phyloP scores from a whole-genome alignment of 2,329 filamentous ascomycete species.

The Cercospora beticola region DNA sequence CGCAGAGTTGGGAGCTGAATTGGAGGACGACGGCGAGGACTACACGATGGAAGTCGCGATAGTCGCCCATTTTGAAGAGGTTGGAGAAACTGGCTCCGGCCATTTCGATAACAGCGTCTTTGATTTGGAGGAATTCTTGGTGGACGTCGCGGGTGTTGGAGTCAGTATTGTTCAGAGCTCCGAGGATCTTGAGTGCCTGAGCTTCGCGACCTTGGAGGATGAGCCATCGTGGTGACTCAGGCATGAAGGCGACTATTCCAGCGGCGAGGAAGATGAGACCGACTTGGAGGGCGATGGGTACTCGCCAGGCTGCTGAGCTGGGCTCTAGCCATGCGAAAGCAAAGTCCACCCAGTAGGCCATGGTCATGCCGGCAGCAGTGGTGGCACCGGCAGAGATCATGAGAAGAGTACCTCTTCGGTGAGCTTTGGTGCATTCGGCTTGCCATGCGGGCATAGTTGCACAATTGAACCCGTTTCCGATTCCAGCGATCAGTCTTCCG shows the following conservation, averaged over 20 bases:
- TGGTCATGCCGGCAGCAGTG: conserved; percentile 47
- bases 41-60: conserved; percentile 39
- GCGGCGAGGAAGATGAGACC: conserved; percentile 31
- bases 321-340: conserved; percentile 35
- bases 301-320: conserved; percentile 35
- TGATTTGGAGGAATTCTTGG: conserved; percentile 53
- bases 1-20: conserved; percentile 39
- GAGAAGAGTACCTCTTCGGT: conserved; percentile 48
- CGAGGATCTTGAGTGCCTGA: conserved; percentile 50
- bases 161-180: conserved; percentile 49
- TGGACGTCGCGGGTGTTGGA: conserved; percentile 47
- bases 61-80: conserved; percentile 34
- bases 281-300: conserved; percentile 37
- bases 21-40: conserved; percentile 39
- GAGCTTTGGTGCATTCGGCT: conserved; percentile 49
- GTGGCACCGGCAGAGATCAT: conserved; percentile 51
- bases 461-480: conserved; percentile 47
- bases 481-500: conserved; percentile 52
- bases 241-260: conserved; percentile 30
- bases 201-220: conserved; percentile 57
- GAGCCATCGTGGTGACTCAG: conserved; percentile 47
- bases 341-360: conserved; percentile 44
- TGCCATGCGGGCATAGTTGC: conserved; percentile 49
- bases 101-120: conserved; percentile 53
- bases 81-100: conserved; percentile 35